Base-by-base conservation (phyloP, 495 filamentous ascomycete genomes). In the Trichoderma parareesei region DNA sequence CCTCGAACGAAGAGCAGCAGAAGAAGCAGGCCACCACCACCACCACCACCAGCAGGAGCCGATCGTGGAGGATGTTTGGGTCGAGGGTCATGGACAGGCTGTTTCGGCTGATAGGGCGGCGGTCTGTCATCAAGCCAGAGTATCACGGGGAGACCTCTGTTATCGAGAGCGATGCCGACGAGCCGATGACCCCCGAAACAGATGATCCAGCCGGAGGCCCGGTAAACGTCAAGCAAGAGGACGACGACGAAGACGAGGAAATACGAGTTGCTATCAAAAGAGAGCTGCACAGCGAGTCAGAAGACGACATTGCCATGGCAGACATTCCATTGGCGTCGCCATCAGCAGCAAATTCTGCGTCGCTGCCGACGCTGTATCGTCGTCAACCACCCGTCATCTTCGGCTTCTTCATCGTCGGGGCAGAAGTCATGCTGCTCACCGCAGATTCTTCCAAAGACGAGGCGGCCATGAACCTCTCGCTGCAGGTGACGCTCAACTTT, bases 301-400 rank as follows among this genome's bases (percentile, higher is more conserved):
- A 61, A 0, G 60, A 43, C 38, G 60, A 43, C 16, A 33, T 57
- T 33, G 11, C 53, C n/a, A 43, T 40, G 41, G 5, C 37, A 41
- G 41, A 42, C 60, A 43, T 43, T 33, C 38, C 35, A 13, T 2
- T 9, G 16, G 38, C 38, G 0, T 38, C 37, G 9, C 4, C 60
- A 61, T 1, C 6, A 41, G 7, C 38, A 18, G 20, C 61, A 27
- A 18, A 27, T 16, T 27, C 46, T 6, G 1, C 35, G 5, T 18
- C 18, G 2, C 27, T 27, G 18, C 48, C 48, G 7, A n/a, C 49
- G 16, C 9, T 10, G 18, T 57, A 48, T 35, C 38, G 11, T 14
- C 64, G 64, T 6, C 55, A 11, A 20, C 57, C 55, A 1, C 64
- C 64, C 13, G 64, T 65, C 6, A 13, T 65, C 2, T 65, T 60